A percentile compares a stretch with the other conserved stretches of the same genome.
phyloP scores from a whole-genome alignment of 495 filamentous ascomycete genomes.

The Aspergillus haitiensis region DNA sequence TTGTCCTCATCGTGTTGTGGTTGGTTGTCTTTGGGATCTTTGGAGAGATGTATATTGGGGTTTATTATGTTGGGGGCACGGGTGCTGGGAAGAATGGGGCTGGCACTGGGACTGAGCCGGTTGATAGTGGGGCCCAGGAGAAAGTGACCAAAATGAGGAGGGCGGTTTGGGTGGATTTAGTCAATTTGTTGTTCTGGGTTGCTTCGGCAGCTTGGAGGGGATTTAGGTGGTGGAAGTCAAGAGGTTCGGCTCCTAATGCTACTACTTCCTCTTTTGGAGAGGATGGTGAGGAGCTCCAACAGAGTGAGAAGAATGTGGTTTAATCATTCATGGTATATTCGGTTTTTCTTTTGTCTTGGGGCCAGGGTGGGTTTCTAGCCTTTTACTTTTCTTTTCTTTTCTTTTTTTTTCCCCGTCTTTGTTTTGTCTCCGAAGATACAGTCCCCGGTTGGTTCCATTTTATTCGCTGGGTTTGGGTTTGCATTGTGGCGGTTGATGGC shows the following conservation, averaged over 20 bases:
- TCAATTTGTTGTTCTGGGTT: constrained; percentile 72
- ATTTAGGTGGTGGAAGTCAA: constrained; percentile 39
- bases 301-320: constrained; percentile 19
- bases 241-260: neutral
- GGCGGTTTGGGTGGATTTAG: constrained; percentile 81
- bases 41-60: constrained; percentile 73
- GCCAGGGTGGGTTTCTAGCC: too few species aligned
- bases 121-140: neutral
- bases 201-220: constrained; percentile 49
- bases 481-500: neutral
- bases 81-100: constrained; percentile 48
- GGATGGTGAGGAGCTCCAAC: constrained; percentile 4
- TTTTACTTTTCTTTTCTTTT: constrained; percentile 4
- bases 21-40: constrained; percentile 80
- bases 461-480: neutral
- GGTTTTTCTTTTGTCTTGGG: neutral
- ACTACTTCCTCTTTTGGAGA: neutral
- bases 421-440: neutral
- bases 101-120: neutral
- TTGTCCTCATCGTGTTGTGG: constrained; percentile 70
- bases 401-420: neutral
- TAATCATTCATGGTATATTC: constrained; percentile 5
- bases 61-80: constrained; percentile 57
- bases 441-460: neutral
- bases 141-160: constrained; percentile 74